Conservation (phyloP, 768 basidiomycete genomes). For the Tricholoma bakamatsutake region DNA sequence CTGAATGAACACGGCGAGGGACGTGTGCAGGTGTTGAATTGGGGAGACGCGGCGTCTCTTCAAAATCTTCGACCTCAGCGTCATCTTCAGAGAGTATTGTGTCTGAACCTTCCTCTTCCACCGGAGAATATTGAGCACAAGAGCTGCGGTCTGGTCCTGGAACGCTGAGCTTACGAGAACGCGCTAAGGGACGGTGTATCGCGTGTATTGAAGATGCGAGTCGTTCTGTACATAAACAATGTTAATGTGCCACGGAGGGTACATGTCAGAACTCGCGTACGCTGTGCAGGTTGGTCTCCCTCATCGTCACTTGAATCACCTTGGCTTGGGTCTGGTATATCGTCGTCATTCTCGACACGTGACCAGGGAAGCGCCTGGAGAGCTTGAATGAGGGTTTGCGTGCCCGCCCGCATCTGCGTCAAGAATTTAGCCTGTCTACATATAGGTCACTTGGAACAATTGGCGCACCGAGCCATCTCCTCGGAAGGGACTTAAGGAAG, state of each 20-base stretch:
- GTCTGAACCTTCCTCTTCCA: conserved; percentile 31
- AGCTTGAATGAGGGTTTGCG: conserved; percentile 85
- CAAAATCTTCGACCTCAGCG: conserved; percentile 51
- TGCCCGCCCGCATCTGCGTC: conserved; percentile 76
- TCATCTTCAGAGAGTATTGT: conserved; percentile 43
- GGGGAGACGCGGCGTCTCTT: conserved; percentile 40
- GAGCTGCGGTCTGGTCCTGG: conserved; percentile 15
- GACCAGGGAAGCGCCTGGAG: conserved; percentile 81
- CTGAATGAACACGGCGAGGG: conserved; percentile 14
- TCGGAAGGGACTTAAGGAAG: conserved; percentile 48
- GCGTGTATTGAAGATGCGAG: conserved; percentile 86
- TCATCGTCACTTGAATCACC: conserved; percentile 72
- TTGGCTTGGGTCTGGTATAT: conserved; percentile 35
- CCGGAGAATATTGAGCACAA: conserved; percentile 14
- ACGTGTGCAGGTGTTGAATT: conserved; percentile 9
- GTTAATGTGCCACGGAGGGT: conserved; percentile 1
- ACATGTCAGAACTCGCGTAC: conserved; percentile 15
- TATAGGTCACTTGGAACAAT: conserved; percentile 6
- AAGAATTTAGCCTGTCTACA: conserved; percentile 10
- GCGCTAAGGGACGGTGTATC: conserved; percentile 76
- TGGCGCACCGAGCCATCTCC: conserved; percentile 66
- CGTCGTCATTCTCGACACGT: conserved; percentile 67
- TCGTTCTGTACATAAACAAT: conserved; percentile 29
- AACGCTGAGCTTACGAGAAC: conserved; percentile 42
- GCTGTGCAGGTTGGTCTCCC: conserved; percentile 35